A percentile compares a stretch with the other conserved stretches of the same genome.
These are phyloP conservation scores for Debaryomyces castellii DNA, from an alignment of 805 yeast species.

Conservation along the genomic window DNA sequence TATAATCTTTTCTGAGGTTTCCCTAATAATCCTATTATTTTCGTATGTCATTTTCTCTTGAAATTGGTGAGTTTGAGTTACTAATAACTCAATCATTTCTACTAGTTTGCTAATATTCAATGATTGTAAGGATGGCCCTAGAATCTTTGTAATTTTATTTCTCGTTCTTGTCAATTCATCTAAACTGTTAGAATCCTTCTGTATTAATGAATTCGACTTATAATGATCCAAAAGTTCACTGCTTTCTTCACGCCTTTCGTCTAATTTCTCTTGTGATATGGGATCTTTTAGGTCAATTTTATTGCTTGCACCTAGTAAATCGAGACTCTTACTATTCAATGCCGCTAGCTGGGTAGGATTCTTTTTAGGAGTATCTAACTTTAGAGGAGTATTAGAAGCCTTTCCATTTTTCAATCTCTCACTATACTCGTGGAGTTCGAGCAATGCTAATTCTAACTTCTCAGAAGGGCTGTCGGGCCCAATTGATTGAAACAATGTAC, in stretches of 20 bases:
- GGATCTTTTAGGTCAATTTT: no score
- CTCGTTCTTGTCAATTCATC: neutral
- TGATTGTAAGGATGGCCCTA: neutral
- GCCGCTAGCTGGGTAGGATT: neutral
- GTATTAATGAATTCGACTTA: neutral
- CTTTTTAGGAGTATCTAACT: neutral
- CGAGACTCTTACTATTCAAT: neutral
- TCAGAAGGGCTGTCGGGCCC: constrained; percentile 16
- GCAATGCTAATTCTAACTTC: constrained; percentile 28
- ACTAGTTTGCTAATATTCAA: neutral
- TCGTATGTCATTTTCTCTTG: constrained; percentile 5
- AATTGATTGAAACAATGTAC: constrained; percentile 14
- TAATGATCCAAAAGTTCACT: neutral
- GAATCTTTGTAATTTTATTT: neutral
- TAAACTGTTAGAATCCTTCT: neutral
- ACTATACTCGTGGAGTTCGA: constrained; percentile 29
- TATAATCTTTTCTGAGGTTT: constrained; percentile 6
- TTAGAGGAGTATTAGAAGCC: constrained; percentile 4
- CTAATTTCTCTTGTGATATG: neutral
- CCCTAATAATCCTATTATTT: constrained; percentile 4
- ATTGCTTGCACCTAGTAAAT: neutral
- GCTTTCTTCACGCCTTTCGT: neutral
- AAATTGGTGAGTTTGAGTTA: constrained; percentile 2
- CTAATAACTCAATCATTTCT: constrained; percentile 7
- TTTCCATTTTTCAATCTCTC: constrained; percentile 29